Conservation (phyloP, 2,329 filamentous ascomycete genomes). For the Epicoccum sorghinum region DNA sequence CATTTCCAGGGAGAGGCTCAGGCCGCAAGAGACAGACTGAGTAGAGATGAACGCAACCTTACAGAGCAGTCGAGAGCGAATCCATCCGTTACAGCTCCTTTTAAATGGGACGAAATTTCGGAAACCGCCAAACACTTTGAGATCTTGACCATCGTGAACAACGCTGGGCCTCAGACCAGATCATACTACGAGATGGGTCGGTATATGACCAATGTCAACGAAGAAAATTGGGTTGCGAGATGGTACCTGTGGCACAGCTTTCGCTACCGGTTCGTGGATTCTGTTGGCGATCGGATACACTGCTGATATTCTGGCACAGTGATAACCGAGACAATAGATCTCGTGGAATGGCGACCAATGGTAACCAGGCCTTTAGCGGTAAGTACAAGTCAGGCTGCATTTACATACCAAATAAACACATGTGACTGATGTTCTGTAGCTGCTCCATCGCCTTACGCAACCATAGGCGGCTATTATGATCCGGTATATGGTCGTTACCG, state of each 20-base stretch:
- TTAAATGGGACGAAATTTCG: slow-evolving; percentile 55
- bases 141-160: slow-evolving; percentile 50
- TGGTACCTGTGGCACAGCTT: slow-evolving; percentile 61
- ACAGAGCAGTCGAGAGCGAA: slow-evolving; percentile 44
- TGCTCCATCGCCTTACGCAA: slow-evolving; percentile 8
- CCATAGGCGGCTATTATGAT: slow-evolving; percentile 28
- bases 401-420: too few relatives aligned
- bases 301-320: slow-evolving; percentile 24
- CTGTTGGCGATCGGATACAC: too few relatives aligned
- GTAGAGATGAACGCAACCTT: slow-evolving; percentile 47
- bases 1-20: slow-evolving; percentile 51
- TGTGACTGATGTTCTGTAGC: slow-evolving; percentile 4
- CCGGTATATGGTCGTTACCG: slow-evolving; percentile 31
- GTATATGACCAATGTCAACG: slow-evolving; percentile 49
- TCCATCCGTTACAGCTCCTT: slow-evolving; percentile 46
- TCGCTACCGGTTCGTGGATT: slow-evolving; percentile 45
- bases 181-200: slow-evolving; percentile 52
- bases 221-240: slow-evolving; percentile 58
- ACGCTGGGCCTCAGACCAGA: slow-evolving; percentile 48
- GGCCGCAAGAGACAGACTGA: slow-evolving; percentile 50
- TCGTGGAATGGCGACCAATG: slow-evolving; percentile 5
- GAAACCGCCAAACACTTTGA: slow-evolving; percentile 56
- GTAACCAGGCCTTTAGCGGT: slow-evolving; percentile 2
- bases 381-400: not conserved
- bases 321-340: slow-evolving; percentile 39